Evolutionary conservation across 805 yeast species (phyloP).

Genomic region (Cyberlindnera amylophila): DNA sequence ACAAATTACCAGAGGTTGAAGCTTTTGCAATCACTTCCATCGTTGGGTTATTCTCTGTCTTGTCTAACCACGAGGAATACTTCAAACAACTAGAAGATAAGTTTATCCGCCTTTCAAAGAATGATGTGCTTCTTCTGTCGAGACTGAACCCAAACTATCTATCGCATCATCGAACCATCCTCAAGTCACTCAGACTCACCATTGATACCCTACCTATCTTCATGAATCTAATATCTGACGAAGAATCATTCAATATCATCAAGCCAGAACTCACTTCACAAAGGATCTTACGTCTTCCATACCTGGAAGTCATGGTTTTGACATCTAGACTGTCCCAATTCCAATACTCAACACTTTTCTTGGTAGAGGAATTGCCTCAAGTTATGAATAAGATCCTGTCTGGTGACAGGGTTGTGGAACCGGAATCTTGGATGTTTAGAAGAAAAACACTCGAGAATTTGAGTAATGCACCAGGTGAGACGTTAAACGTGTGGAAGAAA

Average conservation of each 20-base stretch:
- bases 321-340: conserved; percentile 9
- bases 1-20: conserved; percentile 14
- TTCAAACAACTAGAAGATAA: conserved; percentile 11
- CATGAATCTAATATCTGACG: conserved; percentile 14
- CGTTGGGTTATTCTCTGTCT: conserved; percentile 12
- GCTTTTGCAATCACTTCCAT: conserved; percentile 10
- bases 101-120: conserved; percentile 9
- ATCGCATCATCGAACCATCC: conserved; percentile 8
- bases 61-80: conserved; percentile 20
- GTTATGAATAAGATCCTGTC: conserved; percentile 24
- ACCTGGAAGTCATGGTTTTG: conserved; percentile 21
- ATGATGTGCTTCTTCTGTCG: conserved; percentile 12
- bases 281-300: conserved; percentile 17
- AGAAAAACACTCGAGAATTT: conserved; percentile 19
- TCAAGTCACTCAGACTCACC: conserved; percentile 11
- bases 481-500: conserved; percentile 19
- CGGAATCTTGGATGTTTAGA: conserved; percentile 21
- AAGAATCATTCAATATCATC: conserved; percentile 9
- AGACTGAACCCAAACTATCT: conserved; percentile 20
- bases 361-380: conserved; percentile 19
- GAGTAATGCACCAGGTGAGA: conserved; percentile 9
- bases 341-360: conserved; percentile 12
- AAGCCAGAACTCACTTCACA: conserved; percentile 10
- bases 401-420: conserved; percentile 19
- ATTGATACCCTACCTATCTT: conserved; percentile 14